These are phyloP conservation scores for Tulasnella sp. DNA, from an alignment of 768 basidiomycete genomes.

Conservation along the genomic window DNA sequence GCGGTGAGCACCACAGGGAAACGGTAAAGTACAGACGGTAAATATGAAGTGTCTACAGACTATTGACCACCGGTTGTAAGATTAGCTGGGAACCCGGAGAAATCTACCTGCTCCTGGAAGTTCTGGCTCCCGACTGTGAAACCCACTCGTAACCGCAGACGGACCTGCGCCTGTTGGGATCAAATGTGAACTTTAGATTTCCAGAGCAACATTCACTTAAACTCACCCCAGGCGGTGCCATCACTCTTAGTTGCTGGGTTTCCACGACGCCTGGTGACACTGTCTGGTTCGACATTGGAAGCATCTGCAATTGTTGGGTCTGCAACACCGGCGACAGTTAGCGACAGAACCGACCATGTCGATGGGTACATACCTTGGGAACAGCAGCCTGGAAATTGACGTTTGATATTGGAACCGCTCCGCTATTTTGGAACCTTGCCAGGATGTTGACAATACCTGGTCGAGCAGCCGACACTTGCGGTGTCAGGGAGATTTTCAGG, in stretches of 20 bases:
- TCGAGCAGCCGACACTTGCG: constrained; percentile 63
- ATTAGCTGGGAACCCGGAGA: constrained; percentile 65
- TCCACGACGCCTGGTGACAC: constrained; percentile 68
- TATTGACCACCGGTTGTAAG: constrained; percentile 24
- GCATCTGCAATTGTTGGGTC: constrained; percentile 96
- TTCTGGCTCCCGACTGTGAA: constrained; percentile 56
- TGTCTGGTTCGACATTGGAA: constrained; percentile 84
- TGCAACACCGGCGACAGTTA: constrained; percentile 25
- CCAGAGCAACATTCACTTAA: not conserved
- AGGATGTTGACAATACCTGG: constrained; percentile 88
- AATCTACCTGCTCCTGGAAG: constrained; percentile 89
- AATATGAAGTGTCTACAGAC: not conserved
- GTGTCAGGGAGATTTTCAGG: constrained; percentile 78
- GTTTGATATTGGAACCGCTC: constrained; percentile 39
- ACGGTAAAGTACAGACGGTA: no score
- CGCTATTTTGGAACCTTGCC: constrained; percentile 69
- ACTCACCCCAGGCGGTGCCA: constrained; percentile 78
- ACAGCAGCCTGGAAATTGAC: constrained; percentile 96
- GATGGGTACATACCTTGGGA: constrained; percentile 51
- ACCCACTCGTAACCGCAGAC: constrained; percentile 74
- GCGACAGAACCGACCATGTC: not conserved
- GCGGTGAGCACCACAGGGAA: no score
- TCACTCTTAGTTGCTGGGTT: constrained; percentile 90
- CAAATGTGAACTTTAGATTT: not conserved
- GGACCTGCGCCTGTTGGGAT: constrained; percentile 54